These are phyloP conservation scores for Populus hybrid DNA, from an alignment of 441 rosid species.

Conservation along the genomic window DNA sequence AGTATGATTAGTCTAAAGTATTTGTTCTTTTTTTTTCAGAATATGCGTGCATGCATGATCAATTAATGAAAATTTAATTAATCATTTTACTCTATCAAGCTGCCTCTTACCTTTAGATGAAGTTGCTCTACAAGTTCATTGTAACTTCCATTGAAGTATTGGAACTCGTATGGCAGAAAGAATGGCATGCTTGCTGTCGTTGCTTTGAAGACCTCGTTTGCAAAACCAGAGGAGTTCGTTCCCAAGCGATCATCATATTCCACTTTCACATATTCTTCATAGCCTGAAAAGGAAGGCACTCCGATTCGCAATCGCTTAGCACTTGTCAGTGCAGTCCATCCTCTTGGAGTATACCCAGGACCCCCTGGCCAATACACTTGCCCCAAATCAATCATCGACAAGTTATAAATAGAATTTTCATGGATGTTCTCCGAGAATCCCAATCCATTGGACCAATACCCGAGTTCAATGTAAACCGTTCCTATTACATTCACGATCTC, in stretches of 20 bases:
- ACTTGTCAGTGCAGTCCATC: conserved; percentile 9
- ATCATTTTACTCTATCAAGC: no score
- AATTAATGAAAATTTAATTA: no score
- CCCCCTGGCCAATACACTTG: conserved; percentile 25
- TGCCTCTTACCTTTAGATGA: conserved; percentile 13
- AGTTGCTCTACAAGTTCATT: conserved; percentile 14
- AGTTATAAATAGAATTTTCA: neutral
- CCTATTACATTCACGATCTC: conserved; percentile 23
- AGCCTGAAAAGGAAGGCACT: conserved; percentile 2
- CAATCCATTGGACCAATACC: conserved; percentile 26
- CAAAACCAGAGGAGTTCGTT: conserved; percentile 5
- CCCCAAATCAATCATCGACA: conserved; percentile 18
- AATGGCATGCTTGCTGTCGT: conserved; percentile 11
- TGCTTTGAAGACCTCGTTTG: conserved; percentile 17
- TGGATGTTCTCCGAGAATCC: conserved; percentile 16
- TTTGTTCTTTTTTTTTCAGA: no score
- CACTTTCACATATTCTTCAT: conserved; percentile 7
- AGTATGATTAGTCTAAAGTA: neutral
- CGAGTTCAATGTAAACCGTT: conserved; percentile 17
- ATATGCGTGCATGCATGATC: no score
- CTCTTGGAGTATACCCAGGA: conserved; percentile 15
- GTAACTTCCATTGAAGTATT: conserved; percentile 5
- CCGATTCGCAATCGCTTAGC: conserved; percentile 11
- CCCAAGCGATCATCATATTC: neutral
- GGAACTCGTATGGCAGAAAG: neutral